Conservation (phyloP, 1,284 basidiomycete genomes). For the Tylopilus sp. region DNA sequence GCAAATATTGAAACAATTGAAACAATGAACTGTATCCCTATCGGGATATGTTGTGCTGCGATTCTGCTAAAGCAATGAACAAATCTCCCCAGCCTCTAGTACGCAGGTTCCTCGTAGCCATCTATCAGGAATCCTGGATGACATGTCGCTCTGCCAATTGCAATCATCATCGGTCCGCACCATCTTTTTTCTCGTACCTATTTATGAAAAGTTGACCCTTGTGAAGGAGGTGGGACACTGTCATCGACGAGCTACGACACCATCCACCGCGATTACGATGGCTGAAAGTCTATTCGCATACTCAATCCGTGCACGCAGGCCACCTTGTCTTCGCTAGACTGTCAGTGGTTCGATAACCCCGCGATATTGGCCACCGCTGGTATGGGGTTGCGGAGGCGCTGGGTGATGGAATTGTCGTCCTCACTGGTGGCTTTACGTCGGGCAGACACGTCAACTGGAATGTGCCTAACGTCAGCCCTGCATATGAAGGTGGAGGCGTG, state of each 20-base stretch:
- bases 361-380: constrained; percentile 76
- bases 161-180: constrained; percentile 51
- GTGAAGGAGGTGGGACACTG: not conserved
- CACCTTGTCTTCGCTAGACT: constrained; percentile 47
- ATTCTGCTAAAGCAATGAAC: no score
- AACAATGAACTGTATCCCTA: no score
- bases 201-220: constrained; percentile 33
- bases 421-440: constrained; percentile 80
- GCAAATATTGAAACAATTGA: no score
- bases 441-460: constrained; percentile 88
- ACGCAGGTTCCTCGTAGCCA: no score
- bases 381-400: constrained; percentile 81
- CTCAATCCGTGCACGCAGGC: constrained; percentile 67
- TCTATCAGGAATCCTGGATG: no score
- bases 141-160: no score
- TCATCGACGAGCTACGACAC: constrained; percentile 38
- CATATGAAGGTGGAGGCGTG: constrained; percentile 50
- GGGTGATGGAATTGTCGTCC: constrained; percentile 62
- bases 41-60: no score
- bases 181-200: no score
- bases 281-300: constrained; percentile 64
- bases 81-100: no score
- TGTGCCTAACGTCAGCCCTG: constrained; percentile 60
- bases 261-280: constrained; percentile 64
- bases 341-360: constrained; percentile 79